Evolutionary conservation across 139 green algal species (phyloP).

Genomic region (Volvox africanus): DNA sequence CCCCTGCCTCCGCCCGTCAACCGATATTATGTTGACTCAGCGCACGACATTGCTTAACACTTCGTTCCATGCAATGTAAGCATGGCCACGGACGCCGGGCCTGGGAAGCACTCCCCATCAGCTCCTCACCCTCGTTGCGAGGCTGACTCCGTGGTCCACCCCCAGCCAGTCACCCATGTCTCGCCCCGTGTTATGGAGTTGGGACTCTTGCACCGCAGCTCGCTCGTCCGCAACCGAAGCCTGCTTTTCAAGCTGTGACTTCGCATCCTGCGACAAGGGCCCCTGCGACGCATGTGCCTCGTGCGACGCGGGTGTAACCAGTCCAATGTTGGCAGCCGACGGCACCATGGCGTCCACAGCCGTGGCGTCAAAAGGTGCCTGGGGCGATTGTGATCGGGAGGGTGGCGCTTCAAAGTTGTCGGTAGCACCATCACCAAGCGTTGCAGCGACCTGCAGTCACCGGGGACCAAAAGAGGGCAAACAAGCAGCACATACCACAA

Average conservation of each 20-base stretch:
- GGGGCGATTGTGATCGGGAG: background rate
- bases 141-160: conserved; percentile 37
- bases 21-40: background rate
- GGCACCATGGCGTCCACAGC: background rate
- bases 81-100: too few relatives aligned
- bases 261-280: background rate
- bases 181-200: conserved; percentile 29
- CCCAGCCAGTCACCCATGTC: conserved; percentile 51
- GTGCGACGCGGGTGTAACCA: background rate
- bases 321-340: background rate
- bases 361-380: background rate
- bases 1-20: background rate
- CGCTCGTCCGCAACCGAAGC: conserved; percentile 23
- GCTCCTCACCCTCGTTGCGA: background rate
- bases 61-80: background rate
- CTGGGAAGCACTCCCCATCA: background rate
- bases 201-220: conserved; percentile 21
- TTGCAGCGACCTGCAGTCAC: background rate
- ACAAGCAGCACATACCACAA: background rate
- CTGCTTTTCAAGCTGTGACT: background rate
- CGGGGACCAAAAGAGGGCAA: background rate
- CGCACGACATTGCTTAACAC: background rate
- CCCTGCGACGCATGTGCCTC: background rate
- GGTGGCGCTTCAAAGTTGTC: background rate
- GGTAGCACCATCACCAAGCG: background rate